Evolutionary conservation across 1,139 yeast species (phyloP), one percentile per base, ranked within the genome.

Genomic region (Yamadazyma triangularis): DNA sequence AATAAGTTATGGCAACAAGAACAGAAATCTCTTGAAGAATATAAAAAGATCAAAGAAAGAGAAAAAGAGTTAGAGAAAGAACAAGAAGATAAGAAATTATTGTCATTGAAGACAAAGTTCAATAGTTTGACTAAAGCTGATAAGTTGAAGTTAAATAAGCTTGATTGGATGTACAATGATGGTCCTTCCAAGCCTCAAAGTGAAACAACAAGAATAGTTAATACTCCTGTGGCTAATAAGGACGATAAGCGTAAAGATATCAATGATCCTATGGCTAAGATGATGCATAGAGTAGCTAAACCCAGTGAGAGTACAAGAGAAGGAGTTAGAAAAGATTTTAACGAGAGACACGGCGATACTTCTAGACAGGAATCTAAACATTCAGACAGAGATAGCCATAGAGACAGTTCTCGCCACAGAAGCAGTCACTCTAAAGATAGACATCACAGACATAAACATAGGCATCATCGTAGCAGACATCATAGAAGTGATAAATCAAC

Each of bases 81-180:
- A 44, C 65, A 75, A 25, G 87, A 85, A 40, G 66, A 77, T 29
- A 65, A 71, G 28, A 81, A 82, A 41, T 58, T 85, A 26, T 55
- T 70, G 34, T 69, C 64, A 19, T 54, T 79, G 41, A 46, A 52
- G 19, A 35, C 33, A 26, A 44, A 40, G 25, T 33, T 31, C 20
- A 30, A 38, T 11, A 62, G 36, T 41, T 56, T 49, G 48, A 69
- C 60, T 11, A 44, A 53, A 15, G 50, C 50, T 12, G 68, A 66
- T 12, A 77, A 74, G 24, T 56, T 69, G 32, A 65, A 67, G 35
- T 57, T 70, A 18, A 64, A 58, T 28, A 76, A 75, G 38, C 58
- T 87, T 32, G 83, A 77, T 33, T 89, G 96, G 96, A 88, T 89
- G 95, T 89, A 89, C 50, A 75, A 82, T 13, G 77, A 69, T 11